Conservation (phyloP, 495 filamentous ascomycete species). For the Aspergillus bridgeri region DNA sequence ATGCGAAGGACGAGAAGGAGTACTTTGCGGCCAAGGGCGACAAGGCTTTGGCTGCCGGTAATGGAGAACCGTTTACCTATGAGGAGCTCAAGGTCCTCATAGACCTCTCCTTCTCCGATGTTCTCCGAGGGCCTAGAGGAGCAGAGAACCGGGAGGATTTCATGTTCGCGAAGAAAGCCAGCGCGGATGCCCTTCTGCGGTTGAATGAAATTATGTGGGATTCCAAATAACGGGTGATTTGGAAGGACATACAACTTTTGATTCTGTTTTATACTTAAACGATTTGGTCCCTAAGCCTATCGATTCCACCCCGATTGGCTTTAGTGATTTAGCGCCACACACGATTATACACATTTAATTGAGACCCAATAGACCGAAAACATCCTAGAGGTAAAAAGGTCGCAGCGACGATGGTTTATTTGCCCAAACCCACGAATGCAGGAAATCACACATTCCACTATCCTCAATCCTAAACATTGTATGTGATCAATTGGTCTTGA, state of each 20-base stretch:
- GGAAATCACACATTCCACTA: neutral
- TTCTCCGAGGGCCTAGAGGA: conserved; percentile 50
- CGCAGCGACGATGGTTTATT: neutral
- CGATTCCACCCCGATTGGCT: neutral
- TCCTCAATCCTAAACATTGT: neutral
- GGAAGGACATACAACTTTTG: neutral
- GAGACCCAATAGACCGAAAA: neutral
- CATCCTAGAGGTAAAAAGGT: neutral
- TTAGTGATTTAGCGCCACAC: neutral
- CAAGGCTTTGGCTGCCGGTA: conserved; percentile 35
- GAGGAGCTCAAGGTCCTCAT: conserved; percentile 82
- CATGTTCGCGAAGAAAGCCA: conserved; percentile 65
- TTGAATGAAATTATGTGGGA: conserved; percentile 82
- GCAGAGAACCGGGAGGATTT: conserved; percentile 70
- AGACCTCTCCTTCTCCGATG: conserved; percentile 83
- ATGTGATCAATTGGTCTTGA: neutral
- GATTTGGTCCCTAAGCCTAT: neutral
- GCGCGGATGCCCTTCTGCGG: conserved; percentile 70
- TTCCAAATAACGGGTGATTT: conserved; percentile 29
- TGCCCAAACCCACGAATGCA: neutral
- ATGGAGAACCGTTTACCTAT: conserved; percentile 60
- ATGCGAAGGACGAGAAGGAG: conserved; percentile 56
- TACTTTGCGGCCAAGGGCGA: conserved; percentile 34
- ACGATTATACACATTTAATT: neutral
- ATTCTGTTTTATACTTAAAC: neutral